These are phyloP conservation scores for Caryopteris hybrid DNA, from an alignment of 305 asterid species.

Conservation along the genomic window DNA sequence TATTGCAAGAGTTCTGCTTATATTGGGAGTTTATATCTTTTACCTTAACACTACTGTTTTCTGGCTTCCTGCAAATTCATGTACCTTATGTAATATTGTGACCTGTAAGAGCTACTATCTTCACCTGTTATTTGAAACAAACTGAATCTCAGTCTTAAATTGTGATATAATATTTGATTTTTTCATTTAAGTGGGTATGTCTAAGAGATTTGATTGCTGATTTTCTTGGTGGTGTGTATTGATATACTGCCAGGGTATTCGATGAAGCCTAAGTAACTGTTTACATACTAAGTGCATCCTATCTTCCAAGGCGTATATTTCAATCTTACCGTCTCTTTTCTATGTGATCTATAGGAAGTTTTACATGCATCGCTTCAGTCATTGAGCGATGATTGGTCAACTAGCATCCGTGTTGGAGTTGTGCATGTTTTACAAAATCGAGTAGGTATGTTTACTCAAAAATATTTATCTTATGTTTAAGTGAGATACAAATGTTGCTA, in stretches of 20 bases:
- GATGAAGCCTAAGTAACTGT: constrained; percentile 16
- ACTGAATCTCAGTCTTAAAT: not conserved
- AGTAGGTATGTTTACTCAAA: constrained; percentile 56
- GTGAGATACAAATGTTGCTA: not conserved
- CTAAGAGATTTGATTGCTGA: not conserved
- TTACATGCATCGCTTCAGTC: constrained; percentile 45
- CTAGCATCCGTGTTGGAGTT: constrained; percentile 60
- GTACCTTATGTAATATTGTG: not conserved
- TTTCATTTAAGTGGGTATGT: not conserved
- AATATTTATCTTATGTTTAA: not conserved
- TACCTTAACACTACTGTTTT: not conserved
- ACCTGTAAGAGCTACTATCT: not conserved
- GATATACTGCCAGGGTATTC: constrained; percentile 7
- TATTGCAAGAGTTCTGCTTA: not conserved
- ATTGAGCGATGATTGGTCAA: constrained; percentile 46
- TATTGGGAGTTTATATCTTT: not conserved
- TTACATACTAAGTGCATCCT: constrained; percentile 1
- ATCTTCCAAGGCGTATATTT: not conserved
- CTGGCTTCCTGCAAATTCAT: not conserved
- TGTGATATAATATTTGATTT: not conserved
- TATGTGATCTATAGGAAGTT: constrained; percentile 45
- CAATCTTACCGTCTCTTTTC: constrained; percentile 21
- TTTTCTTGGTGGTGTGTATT: constrained; percentile 8
- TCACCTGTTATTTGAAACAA: not conserved
- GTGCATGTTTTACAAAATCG: constrained; percentile 79